Base-by-base conservation (phyloP, 2,329 filamentous ascomycete species). In the Diaporthe ilicicola region DNA sequence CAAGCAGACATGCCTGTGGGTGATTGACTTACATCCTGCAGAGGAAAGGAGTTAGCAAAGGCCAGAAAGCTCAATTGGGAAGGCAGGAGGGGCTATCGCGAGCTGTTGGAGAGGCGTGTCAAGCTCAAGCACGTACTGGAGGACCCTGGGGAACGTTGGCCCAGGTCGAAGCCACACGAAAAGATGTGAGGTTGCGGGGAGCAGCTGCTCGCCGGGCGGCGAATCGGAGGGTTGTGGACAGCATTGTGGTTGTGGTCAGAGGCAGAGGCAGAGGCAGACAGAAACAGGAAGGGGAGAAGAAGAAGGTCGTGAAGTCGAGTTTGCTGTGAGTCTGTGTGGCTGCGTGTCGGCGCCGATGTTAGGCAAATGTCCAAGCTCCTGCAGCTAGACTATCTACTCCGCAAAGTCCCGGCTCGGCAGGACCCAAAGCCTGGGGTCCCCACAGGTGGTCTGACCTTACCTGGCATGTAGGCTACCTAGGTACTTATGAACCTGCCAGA, bases 81-180 rank as follows among this genome's bases (percentile, higher is more conserved):
- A 6, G 32, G 19, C 19, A 48, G 10, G 46, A 79, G 80, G 80
- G 76, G 83, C 81, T 80, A 82, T 81, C 80, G 83, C 77, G 27
- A 77, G n/a, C 53, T 54, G 46, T 44, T 27, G 55, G 27, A 48
- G 62, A 62, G 39, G 39, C 19, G 27, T 32, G 56, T 32, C 59
- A 10, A 39, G 55, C 34, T 48, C 54, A 54, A 22, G 65, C 78
- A 81, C 80, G 78, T 81, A 81, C 80, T 79, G 75, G 74, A 89
- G 95, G 95, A 75, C 95, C 95, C 85, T 98, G 94, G 76, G 94
- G 92, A 69, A 98, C 94, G 79, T 93, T 92, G 80, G 93, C 90
- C 95, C 95, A 98, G 76, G 93, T 93, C 73, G 94, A 97, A 76
- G 90, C 91, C 77, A 91, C 82, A 75, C 87, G 89, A 69, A 82